Conservation (phyloP, 1,284 basidiomycete genomes). For the Dichomitus squalens region DNA sequence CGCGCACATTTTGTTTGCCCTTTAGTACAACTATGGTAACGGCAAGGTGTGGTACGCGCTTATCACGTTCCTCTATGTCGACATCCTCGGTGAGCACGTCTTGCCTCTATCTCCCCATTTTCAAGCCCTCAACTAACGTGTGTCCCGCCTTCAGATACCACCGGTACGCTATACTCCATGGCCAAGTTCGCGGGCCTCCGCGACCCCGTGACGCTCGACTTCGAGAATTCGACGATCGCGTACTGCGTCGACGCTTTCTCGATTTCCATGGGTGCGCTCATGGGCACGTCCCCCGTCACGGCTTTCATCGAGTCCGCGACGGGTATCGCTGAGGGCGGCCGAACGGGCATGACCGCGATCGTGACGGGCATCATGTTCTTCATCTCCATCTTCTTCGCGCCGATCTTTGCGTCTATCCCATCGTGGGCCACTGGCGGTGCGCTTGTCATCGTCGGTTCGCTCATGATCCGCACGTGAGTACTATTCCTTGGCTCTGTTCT, state of each 20-base stretch:
- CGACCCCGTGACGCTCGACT: constrained; percentile 84
- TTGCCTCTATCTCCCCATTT: not conserved
- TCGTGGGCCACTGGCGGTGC: constrained; percentile 89
- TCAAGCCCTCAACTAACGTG: not conserved
- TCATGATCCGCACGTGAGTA: constrained; percentile 84
- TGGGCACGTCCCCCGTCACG: constrained; percentile 88
- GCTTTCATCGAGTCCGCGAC: constrained; percentile 87
- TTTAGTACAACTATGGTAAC: constrained; percentile 58
- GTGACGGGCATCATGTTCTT: constrained; percentile 82
- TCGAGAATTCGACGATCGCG: constrained; percentile 84
- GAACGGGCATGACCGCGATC: constrained; percentile 85
- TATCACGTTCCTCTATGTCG: constrained; percentile 88
- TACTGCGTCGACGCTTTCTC: constrained; percentile 85
- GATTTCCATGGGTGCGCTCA: constrained; percentile 80
- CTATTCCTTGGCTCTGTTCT: too few species aligned
- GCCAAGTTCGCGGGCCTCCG: constrained; percentile 90
- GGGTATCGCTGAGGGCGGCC: constrained; percentile 84
- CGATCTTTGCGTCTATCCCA: constrained; percentile 88
- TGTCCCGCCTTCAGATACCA: constrained; percentile 25
- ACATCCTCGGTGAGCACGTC: constrained; percentile 67
- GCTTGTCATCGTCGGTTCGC: constrained; percentile 82
- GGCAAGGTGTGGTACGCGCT: constrained; percentile 88
- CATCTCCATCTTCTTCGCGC: constrained; percentile 86
- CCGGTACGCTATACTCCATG: constrained; percentile 88
- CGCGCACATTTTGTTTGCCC: not conserved